phyloP scores from a whole-genome alignment of 2,329 filamentous ascomycete species.

The Neofusicoccum sp. region DNA sequence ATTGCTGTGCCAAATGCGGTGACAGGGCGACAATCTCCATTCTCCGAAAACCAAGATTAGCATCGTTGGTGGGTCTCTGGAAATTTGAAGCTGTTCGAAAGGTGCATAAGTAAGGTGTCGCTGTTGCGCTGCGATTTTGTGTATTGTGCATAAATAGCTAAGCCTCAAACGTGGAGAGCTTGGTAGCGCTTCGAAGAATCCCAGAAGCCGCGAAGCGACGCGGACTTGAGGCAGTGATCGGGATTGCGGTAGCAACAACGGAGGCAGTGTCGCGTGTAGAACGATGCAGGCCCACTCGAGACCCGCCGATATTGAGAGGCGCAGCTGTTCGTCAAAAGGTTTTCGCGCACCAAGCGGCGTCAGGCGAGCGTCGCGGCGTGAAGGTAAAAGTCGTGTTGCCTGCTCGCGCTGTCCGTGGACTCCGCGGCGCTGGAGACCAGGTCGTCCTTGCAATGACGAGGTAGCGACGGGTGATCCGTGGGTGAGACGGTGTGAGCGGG shows the following conservation, averaged over 20 bases:
- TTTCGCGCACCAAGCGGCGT: background rate
- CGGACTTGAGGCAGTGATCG: background rate
- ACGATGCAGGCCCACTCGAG: background rate
- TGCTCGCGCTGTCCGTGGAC: background rate
- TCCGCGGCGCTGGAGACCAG: background rate
- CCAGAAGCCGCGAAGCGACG: background rate
- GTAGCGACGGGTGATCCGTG: conserved; percentile 7
- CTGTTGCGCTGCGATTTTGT: background rate
- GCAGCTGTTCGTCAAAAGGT: background rate
- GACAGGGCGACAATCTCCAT: background rate
- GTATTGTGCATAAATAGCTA: background rate
- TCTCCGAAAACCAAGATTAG: background rate
- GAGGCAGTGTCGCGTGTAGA: background rate
- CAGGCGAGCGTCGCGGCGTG: background rate
- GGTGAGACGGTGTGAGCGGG: background rate
- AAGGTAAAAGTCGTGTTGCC: background rate
- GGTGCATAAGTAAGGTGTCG: background rate
- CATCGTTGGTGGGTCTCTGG: background rate
- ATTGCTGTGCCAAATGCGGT: background rate
- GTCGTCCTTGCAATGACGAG: conserved; percentile 11
- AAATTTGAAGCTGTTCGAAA: background rate
- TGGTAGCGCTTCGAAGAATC: background rate
- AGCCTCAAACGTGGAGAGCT: too few relatives aligned
- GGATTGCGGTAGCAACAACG: background rate
- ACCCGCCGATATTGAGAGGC: background rate